Conservation (phyloP, 805 yeast genomes). For the Yarrowia sp. region DNA sequence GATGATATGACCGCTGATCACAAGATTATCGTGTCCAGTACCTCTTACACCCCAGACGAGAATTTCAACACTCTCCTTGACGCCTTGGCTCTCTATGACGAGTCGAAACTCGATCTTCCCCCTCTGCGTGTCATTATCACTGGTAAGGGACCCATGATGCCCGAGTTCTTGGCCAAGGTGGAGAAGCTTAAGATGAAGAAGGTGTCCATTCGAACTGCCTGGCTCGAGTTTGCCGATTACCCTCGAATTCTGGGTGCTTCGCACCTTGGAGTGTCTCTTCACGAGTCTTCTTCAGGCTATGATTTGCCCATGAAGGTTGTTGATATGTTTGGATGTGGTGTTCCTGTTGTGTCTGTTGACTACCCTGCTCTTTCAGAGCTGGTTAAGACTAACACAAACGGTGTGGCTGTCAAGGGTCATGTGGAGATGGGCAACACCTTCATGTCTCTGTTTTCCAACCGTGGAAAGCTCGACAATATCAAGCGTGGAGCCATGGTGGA, state of each 20-base stretch:
- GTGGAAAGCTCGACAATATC: constrained; percentile 40
- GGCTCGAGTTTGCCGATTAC: constrained; percentile 78
- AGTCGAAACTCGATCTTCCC: constrained; percentile 38
- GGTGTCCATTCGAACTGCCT: constrained; percentile 59
- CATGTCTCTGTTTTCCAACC: constrained; percentile 36
- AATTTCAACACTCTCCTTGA: constrained; percentile 68
- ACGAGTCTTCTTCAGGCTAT: constrained; percentile 85
- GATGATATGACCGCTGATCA: constrained; percentile 43
- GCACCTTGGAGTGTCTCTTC: constrained; percentile 86
- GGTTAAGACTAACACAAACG: constrained; percentile 66
- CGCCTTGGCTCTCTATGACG: constrained; percentile 62
- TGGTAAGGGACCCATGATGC: constrained; percentile 87
- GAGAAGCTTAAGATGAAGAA: constrained; percentile 43
- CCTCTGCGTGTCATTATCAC: constrained; percentile 75
- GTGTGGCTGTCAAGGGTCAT: constrained; percentile 50
- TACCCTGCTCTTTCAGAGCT: constrained; percentile 79
- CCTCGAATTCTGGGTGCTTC: constrained; percentile 71
- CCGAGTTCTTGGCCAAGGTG: constrained; percentile 49
- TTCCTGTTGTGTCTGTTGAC: constrained; percentile 78
- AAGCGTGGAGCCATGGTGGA: constrained; percentile 72
- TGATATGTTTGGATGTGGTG: constrained; percentile 93
- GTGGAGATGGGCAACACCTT: constrained; percentile 47
- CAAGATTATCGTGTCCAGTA: constrained; percentile 75
- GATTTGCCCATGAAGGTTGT: constrained; percentile 97
- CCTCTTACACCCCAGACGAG: constrained; percentile 96